Percentiles rank a stretch among this genome's conserved stretches.
Evolutionary conservation across 2,329 filamentous ascomycete genomes (phyloP).

Genomic region (Madurella mycetomatis): DNA sequence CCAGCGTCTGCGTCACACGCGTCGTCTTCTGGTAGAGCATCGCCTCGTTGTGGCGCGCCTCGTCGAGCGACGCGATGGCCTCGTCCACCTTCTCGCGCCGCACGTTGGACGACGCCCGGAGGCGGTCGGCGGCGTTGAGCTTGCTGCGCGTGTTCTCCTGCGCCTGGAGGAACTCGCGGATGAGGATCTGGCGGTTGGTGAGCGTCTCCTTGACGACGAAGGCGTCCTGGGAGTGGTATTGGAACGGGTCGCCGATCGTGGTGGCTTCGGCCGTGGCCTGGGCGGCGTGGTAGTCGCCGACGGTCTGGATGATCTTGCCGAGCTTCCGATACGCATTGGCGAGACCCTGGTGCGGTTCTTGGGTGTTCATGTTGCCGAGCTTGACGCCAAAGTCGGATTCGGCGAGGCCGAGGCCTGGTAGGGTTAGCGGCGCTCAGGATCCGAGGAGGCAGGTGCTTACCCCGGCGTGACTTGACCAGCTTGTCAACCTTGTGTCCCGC

Average conservation of each 20-base stretch:
- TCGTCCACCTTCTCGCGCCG: constrained; percentile 95
- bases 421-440: constrained; percentile 29
- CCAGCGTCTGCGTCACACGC: constrained; percentile 81
- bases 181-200: constrained; percentile 93
- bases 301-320: constrained; percentile 86
- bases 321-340: constrained; percentile 91
- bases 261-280: constrained; percentile 96
- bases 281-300: constrained; percentile 91
- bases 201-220: constrained; percentile 98
- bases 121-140: constrained; percentile 77
- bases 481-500: constrained; percentile 95
- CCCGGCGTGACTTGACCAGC: constrained; percentile 85
- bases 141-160: constrained; percentile 81
- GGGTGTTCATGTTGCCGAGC: constrained; percentile 76
- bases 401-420: constrained; percentile 75
- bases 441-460: constrained; percentile 45
- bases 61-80: constrained; percentile 85
- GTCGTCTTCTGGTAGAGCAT: constrained; percentile 82
- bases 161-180: constrained; percentile 87
- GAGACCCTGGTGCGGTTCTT: constrained; percentile 85
- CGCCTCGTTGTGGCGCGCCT: constrained; percentile 76
- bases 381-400: constrained; percentile 94
- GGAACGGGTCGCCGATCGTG: constrained; percentile 86
- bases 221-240: constrained; percentile 91
- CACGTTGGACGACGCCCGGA: constrained; percentile 82